phyloP scores from a whole-genome alignment of 805 yeast species.

The Hyphopichia homilentoma region DNA sequence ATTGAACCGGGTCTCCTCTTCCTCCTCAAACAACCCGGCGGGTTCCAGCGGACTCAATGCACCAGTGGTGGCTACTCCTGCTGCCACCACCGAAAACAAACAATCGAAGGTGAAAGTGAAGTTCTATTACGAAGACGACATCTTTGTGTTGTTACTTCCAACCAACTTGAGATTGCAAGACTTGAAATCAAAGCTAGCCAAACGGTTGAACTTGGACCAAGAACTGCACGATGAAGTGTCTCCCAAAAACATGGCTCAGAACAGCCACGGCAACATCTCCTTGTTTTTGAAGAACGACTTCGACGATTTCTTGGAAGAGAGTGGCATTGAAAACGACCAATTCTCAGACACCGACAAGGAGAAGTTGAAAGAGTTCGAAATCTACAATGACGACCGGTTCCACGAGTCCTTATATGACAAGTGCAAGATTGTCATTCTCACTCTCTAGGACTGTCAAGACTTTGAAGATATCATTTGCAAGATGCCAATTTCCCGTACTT shows the following conservation, averaged over 20 bases:
- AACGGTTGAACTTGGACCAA: constrained; percentile 37
- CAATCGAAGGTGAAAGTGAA: constrained; percentile 55
- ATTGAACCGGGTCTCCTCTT: constrained; percentile 16
- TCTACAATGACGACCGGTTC: constrained; percentile 37
- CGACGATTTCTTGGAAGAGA: constrained; percentile 35
- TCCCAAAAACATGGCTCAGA: constrained; percentile 7
- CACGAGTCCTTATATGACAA: constrained; percentile 39
- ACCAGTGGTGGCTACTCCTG: constrained; percentile 20
- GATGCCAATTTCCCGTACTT: too few relatives aligned
- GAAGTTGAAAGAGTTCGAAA: constrained; percentile 30
- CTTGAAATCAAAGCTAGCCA: constrained; percentile 47
- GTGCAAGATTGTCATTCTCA: constrained; percentile 37
- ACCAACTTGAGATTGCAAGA: constrained; percentile 45
- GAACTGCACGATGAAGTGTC: constrained; percentile 7
- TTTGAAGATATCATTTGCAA: too few relatives aligned
- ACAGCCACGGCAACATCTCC: constrained; percentile 19
- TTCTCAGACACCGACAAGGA: constrained; percentile 23
- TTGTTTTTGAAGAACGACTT: constrained; percentile 39
- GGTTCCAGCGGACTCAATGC: constrained; percentile 7
- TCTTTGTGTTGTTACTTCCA: constrained; percentile 65
- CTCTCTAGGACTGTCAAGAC: too few relatives aligned
- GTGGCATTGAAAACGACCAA: constrained; percentile 22
- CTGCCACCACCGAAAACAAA: constrained; percentile 17
- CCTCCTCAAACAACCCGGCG: constrained; percentile 16
- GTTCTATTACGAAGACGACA: constrained; percentile 76